Evolutionary conservation across 768 basidiomycete genomes (phyloP), one percentile per base, ranked within the genome.

Genomic region (Mycena kentingensis): DNA sequence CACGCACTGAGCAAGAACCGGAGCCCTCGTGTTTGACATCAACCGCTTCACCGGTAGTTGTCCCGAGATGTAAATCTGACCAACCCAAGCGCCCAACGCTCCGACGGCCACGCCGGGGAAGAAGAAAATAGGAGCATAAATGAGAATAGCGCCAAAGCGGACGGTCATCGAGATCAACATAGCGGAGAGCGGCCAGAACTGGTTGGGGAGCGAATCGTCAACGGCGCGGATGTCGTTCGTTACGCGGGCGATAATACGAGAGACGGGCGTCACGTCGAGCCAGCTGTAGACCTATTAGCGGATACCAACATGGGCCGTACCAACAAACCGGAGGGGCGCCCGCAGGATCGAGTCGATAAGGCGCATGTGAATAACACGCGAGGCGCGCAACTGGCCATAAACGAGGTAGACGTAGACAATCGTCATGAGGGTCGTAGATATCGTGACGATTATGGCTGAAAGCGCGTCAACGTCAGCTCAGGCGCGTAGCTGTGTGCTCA

Each of bases 211-310:
- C 35, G 46, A 26, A 16, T 54, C 52, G 42, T 43, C 44, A 36
- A 67, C 58, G 38, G 61, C 55, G 26, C 77, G 65, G 13, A 80
- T 74, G 57, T 81, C 80, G 42, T 77, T 73, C 0, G 79, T 80
- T 49, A 76, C 75, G 18, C 79, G 70, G 15, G 77, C 68, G 32
- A 79, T 75, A 51, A 82, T 73, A 2, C 80, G 73, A 12, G 60
- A 55, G 5, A 57, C 49, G 3, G 63, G 57, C 0, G 63, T 64
- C 15, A 49, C 50, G 31, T 55, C 53, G 4, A 67, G 61, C 50
- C 48, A 76, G 68, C 76, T 67, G 42, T 24, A n/a, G 18, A 18
- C 18, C 16, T 34, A 5, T 13, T 34, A 21, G 16, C 15, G 8
- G 11, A 22, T 8, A 28, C 12, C 18, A 31, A 19, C 5, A 26